Evolutionary conservation across 305 asterid genomes (phyloP).

Genomic region (Plantago rigida): DNA sequence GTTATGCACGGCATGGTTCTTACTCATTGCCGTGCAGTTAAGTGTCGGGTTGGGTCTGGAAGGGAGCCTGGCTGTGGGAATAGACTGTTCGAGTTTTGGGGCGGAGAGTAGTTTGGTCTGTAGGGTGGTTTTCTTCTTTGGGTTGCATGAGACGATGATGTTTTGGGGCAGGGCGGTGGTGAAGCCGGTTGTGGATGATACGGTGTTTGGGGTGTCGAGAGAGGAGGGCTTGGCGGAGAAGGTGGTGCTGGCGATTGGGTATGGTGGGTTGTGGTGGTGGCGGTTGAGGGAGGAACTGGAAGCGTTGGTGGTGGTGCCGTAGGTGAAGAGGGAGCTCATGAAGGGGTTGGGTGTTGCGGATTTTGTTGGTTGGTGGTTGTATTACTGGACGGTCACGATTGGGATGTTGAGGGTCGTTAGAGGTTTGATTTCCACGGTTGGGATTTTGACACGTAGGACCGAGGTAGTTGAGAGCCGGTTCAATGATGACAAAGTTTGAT

Average conservation of each 20-base stretch:
- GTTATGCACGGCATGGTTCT: conserved; percentile 44
- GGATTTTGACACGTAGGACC: conserved; percentile 33
- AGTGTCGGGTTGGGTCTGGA: conserved; percentile 62
- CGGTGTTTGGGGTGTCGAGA: conserved; percentile 38
- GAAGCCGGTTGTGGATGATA: conserved; percentile 75
- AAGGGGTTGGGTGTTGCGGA: conserved; percentile 44
- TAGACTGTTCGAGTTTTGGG: conserved; percentile 41
- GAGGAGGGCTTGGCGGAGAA: conserved; percentile 42
- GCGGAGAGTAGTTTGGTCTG: conserved; percentile 27
- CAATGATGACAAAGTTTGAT: conserved; percentile 35
- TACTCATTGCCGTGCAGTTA: conserved; percentile 43
- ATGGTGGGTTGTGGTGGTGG: conserved; percentile 73
- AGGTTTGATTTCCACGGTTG: conserved; percentile 27
- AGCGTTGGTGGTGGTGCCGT: conserved; percentile 57
- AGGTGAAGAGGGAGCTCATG: conserved; percentile 52
- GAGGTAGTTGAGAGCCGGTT: conserved; percentile 23
- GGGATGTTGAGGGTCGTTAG: conserved; percentile 47
- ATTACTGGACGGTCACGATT: conserved; percentile 45
- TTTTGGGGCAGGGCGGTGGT: conserved; percentile 61
- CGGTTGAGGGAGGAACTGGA: conserved; percentile 72
- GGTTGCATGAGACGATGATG: conserved; percentile 61
- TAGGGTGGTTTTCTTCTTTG: conserved; percentile 45
- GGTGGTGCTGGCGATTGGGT: conserved; percentile 46
- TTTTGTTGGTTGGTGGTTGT: conserved; percentile 70
- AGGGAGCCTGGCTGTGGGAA: conserved; percentile 53